Evolutionary conservation across 2,329 filamentous ascomycete genomes (phyloP).

Genomic region (Alternaria hordeiaustralica): DNA sequence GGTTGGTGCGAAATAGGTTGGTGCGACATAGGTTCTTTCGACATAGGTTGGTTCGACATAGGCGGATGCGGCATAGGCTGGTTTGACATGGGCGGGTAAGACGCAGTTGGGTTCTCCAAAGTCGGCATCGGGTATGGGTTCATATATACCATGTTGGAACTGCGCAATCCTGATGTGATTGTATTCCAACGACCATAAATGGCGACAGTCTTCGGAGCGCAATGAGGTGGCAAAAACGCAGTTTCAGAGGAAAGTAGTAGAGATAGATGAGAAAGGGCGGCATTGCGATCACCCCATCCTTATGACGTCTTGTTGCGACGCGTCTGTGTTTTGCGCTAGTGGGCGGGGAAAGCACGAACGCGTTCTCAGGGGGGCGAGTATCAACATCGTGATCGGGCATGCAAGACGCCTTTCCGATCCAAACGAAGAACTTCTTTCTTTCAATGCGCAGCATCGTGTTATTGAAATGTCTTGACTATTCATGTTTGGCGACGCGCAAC

Average conservation of each 20-base stretch:
- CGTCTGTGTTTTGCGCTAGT: neutral
- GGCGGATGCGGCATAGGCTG: neutral
- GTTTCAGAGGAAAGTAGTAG: neutral
- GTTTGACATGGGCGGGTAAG: neutral
- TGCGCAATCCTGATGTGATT: neutral
- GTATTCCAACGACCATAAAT: neutral
- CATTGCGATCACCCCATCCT: neutral
- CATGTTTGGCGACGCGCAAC: rapidly evolving
- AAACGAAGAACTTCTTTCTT: too few species aligned
- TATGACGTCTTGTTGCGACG: constrained; percentile 3
- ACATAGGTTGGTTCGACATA: neutral
- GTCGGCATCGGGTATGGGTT: neutral
- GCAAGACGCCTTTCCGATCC: neutral
- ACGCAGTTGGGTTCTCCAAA: neutral
- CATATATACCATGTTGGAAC: neutral
- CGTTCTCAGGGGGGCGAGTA: neutral
- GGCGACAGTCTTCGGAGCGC: too few species aligned
- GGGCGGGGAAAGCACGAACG: neutral
- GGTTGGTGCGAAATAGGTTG: neutral
- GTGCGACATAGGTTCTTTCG: neutral
- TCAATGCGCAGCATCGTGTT: neutral
- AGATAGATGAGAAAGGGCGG: neutral
- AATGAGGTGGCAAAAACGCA: neutral
- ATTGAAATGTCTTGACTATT: neutral
- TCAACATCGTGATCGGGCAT: neutral